phyloP scores from a whole-genome alignment of 192 early-diverging fungal species.

The Coemansia sp. region DNA sequence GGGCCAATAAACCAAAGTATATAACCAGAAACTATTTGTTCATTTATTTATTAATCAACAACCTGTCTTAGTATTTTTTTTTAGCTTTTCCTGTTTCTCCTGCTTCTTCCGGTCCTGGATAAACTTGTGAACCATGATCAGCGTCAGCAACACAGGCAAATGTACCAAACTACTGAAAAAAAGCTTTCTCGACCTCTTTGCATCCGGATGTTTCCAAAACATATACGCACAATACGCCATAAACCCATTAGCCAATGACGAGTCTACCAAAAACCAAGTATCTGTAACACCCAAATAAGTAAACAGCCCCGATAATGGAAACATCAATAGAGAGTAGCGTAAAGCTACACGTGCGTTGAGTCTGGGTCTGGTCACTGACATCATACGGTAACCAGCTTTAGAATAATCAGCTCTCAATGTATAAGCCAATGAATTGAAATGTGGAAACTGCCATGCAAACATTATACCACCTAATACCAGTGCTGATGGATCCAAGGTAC shows the following conservation, averaged over 20 bases:
- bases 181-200: conserved; percentile 80
- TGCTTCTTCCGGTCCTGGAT: conserved; percentile 22
- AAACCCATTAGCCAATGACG: conserved; percentile 74
- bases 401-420: conserved; percentile 92
- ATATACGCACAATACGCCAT: conserved; percentile 69
- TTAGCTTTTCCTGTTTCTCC: not conserved
- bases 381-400: conserved; percentile 97
- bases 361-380: conserved; percentile 82
- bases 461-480: conserved; percentile 79
- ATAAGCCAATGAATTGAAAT: conserved; percentile 94
- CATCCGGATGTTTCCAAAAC: conserved; percentile 81
- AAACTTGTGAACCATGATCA: conserved; percentile 89
- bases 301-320: conserved; percentile 61
- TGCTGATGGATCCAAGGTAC: conserved; percentile 70
- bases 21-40: no score
- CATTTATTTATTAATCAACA: no score
- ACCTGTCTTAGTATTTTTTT: no score
- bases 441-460: conserved; percentile 99
- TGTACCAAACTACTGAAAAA: conserved; percentile 93
- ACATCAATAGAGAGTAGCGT: conserved; percentile 77
- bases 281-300: conserved; percentile 77
- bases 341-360: conserved; percentile 88
- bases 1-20: no score
- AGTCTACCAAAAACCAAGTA: conserved; percentile 74
- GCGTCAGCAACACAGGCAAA: conserved; percentile 78